Evolutionary conservation across 805 yeast species (phyloP).

Genomic region (Zygosaccharomyces gambellarensis): DNA sequence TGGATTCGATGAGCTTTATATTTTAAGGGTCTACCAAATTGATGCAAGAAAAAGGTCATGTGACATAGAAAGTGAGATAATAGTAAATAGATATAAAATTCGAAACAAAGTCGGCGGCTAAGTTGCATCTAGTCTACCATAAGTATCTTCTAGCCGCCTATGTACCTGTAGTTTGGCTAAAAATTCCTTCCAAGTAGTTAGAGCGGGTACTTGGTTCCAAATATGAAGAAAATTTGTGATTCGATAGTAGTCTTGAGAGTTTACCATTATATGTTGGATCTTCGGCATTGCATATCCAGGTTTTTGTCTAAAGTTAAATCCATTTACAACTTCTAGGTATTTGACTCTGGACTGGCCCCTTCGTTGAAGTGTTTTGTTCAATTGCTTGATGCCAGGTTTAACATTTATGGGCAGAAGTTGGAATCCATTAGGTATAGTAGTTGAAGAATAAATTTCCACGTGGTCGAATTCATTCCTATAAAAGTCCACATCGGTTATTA

Average conservation of each 20-base stretch:
- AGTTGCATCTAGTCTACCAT: not conserved
- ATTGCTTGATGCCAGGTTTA: constrained; percentile 9
- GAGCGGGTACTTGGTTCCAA: constrained; percentile 5
- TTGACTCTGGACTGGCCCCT: constrained; percentile 5
- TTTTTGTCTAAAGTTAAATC: constrained; percentile 26
- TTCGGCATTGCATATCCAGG: constrained; percentile 27
- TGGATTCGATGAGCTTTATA: not conserved
- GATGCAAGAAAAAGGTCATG: not conserved
- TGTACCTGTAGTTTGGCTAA: not conserved
- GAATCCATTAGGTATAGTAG: constrained; percentile 22
- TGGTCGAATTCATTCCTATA: constrained; percentile 22
- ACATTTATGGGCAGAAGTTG: constrained; percentile 6
- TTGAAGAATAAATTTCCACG: constrained; percentile 20
- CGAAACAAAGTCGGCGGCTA: not conserved
- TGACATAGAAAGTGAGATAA: not conserved
- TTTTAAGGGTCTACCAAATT: not conserved
- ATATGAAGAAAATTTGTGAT: constrained; percentile 4
- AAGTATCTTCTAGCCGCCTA: not conserved
- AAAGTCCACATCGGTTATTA: constrained; percentile 14
- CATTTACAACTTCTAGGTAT: constrained; percentile 26
- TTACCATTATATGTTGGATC: constrained; percentile 18
- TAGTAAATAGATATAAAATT: not conserved
- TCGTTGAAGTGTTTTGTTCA: constrained; percentile 9
- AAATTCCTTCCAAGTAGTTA: constrained; percentile 18
- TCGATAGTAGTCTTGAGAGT: constrained; percentile 9